Percentiles rank a stretch among this genome's conserved stretches.
Conservation (phyloP, 345 rosid species). For the Corchorus capsularis region DNA sequence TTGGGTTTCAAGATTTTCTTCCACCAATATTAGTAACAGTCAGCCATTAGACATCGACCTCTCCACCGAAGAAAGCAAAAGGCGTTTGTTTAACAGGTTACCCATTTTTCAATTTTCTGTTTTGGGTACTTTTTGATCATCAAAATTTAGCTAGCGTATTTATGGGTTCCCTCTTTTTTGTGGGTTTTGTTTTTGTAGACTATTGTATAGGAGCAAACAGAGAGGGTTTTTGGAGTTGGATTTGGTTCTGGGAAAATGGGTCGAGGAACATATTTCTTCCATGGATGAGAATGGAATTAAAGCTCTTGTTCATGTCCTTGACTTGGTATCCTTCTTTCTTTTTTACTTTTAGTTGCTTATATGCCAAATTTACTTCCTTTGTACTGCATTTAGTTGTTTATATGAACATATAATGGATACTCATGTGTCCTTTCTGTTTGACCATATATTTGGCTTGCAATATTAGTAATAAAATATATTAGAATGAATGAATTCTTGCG, state of each 20-base stretch:
- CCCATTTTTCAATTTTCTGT: background rate
- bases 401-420: background rate
- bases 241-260: conserved; percentile 92
- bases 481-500: background rate
- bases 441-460: background rate
- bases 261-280: conserved; percentile 68
- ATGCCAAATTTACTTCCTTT: background rate
- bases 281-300: conserved; percentile 73
- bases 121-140: background rate
- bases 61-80: conserved; percentile 70
- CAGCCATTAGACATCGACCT: conserved; percentile 54
- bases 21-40: conserved; percentile 24
- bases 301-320: conserved; percentile 79
- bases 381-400: background rate
- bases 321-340: conserved; percentile 52
- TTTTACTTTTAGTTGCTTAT: background rate
- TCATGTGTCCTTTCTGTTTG: background rate
- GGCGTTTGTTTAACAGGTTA: conserved; percentile 77
- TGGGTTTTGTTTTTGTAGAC: conserved; percentile 34
- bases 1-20: conserved; percentile 48
- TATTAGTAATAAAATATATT: background rate
- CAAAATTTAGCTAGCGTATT: background rate
- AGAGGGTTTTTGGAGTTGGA: conserved; percentile 94
- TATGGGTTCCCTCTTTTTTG: background rate
- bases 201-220: conserved; percentile 93